phyloP scores from a whole-genome alignment of 106 monocot genomes.

The Acanthochlamys bracteata region DNA sequence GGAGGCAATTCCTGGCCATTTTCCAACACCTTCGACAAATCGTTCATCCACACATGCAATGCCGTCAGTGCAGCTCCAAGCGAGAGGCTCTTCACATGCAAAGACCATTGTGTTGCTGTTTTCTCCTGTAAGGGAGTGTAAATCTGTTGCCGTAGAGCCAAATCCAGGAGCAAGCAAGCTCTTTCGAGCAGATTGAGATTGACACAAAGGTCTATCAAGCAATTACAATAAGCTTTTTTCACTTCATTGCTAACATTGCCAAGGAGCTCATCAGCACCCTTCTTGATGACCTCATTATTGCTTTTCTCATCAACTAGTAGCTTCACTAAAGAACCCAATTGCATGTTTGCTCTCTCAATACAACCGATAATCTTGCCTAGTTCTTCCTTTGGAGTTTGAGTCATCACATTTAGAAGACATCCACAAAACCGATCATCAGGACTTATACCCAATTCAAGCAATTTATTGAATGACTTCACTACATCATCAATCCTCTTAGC shows the following conservation, averaged over 20 bases:
- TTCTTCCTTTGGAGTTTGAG: slow-evolving; percentile 40
- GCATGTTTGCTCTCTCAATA: slow-evolving; percentile 54
- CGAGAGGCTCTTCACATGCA: slow-evolving; percentile 69
- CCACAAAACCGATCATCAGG: slow-evolving; percentile 79
- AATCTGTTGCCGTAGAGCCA: slow-evolving; percentile 54
- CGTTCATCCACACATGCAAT: slow-evolving; percentile 72
- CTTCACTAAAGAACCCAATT: slow-evolving; percentile 36
- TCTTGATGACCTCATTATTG: slow-evolving; percentile 28
- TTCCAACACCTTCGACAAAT: slow-evolving; percentile 21
- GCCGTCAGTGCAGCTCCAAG: slow-evolving; percentile 82
- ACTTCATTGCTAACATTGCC: slow-evolving; percentile 35
- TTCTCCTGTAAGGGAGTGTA: slow-evolving; percentile 53
- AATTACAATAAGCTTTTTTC: slow-evolving; percentile 81
- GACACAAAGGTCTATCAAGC: slow-evolving; percentile 81
- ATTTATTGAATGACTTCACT: slow-evolving; percentile 40
- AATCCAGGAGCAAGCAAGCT: slow-evolving; percentile 40
- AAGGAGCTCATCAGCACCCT: slow-evolving; percentile 38
- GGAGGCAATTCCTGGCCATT: slow-evolving; percentile 37
- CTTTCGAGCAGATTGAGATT: slow-evolving; percentile 43
- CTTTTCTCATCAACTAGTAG: slow-evolving; percentile 27
- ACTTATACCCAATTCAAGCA: slow-evolving; percentile 34
- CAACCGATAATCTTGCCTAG: slow-evolving; percentile 32
- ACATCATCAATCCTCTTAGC: slow-evolving; percentile 57
- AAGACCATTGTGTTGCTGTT: slow-evolving; percentile 42
- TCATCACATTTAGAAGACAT: slow-evolving; percentile 63